Conservation (phyloP, 495 filamentous ascomycete species). For the Penicillium atrosanguineum region DNA sequence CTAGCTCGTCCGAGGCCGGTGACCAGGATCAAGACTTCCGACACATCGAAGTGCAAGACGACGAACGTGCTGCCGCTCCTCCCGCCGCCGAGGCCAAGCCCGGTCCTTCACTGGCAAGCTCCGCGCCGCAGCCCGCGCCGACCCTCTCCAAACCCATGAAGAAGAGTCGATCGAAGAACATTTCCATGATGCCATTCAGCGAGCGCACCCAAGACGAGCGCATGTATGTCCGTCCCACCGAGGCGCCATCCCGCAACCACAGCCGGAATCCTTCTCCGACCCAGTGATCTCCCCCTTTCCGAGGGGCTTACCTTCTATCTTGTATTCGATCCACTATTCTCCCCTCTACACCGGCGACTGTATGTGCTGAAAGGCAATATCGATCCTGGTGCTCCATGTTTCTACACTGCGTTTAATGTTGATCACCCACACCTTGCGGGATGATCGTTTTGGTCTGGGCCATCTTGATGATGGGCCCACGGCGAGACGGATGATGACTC, state of each 20-base stretch:
- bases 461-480: slow-evolving; percentile 22
- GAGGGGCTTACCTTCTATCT: neutral
- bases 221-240: slow-evolving; percentile 46
- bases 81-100: slow-evolving; percentile 37
- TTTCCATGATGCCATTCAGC: slow-evolving; percentile 41
- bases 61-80: slow-evolving; percentile 36
- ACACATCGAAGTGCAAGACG: slow-evolving; percentile 54
- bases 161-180: slow-evolving; percentile 40
- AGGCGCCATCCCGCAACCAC: slow-evolving; percentile 25
- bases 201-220: slow-evolving; percentile 38
- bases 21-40: slow-evolving; percentile 48
- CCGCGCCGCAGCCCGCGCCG: slow-evolving; percentile 27
- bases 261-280: slow-evolving; percentile 16
- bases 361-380: neutral
- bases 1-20: slow-evolving; percentile 42
- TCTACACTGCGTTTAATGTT: slow-evolving; percentile 9
- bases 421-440: neutral
- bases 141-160: slow-evolving; percentile 46
- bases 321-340: neutral
- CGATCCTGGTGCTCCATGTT: neutral
- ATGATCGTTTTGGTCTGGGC: neutral
- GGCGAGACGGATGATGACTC: slow-evolving; percentile 23
- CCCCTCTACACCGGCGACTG: neutral
- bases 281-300: neutral
- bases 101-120: slow-evolving; percentile 34